Percentiles rank a stretch among this genome's conserved stretches.
Evolutionary conservation across 345 rosid species (phyloP).

Genomic region (Geranium rotundifolium): DNA sequence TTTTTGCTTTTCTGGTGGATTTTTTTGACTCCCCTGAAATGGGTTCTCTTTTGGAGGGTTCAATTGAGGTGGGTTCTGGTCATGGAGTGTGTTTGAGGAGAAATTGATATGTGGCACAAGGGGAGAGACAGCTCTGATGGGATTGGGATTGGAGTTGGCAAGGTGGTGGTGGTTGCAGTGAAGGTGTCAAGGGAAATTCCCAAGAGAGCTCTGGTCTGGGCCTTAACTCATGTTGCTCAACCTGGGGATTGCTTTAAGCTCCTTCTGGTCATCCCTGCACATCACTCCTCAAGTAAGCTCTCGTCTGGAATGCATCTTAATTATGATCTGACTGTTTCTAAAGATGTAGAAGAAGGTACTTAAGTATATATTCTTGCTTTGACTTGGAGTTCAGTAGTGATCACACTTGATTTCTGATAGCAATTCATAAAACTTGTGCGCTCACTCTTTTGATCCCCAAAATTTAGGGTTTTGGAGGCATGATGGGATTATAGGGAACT

Average conservation of each 20-base stretch:
- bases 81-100: not conserved
- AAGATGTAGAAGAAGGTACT: no score
- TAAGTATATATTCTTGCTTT: no score
- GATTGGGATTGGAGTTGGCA: not conserved
- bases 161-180: constrained; percentile 9
- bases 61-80: not conserved
- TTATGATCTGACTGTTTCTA: not conserved
- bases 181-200: constrained; percentile 8
- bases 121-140: not conserved
- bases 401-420: no score
- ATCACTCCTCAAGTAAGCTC: constrained; percentile 48
- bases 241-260: constrained; percentile 9
- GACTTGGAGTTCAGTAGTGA: no score
- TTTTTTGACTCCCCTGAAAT: not conserved
- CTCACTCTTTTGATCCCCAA: not conserved
- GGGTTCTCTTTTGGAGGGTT: not conserved
- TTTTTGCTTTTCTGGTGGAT: not conserved
- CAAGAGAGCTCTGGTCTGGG: constrained; percentile 3
- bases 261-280: constrained; percentile 54
- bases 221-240: constrained; percentile 9
- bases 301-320: not conserved
- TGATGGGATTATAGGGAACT: not conserved
- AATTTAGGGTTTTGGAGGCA: no score
- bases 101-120: not conserved
- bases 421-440: no score